phyloP scores from a whole-genome alignment of 1,284 basidiomycete genomes.

The Microbotryum violaceum region DNA sequence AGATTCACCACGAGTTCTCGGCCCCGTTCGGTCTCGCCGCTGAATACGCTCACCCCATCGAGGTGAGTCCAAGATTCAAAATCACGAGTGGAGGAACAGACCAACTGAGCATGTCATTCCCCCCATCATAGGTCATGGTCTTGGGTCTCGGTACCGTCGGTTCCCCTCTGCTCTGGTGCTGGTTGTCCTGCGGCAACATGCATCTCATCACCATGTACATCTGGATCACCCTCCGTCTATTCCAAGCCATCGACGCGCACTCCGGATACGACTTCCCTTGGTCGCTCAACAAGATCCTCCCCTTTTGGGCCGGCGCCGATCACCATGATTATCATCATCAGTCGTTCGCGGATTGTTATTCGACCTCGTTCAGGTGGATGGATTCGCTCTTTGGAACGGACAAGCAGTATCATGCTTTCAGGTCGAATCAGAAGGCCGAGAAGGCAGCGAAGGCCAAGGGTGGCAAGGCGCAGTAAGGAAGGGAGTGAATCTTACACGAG shows the following conservation, averaged over 20 bases:
- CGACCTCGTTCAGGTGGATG: constrained; percentile 33
- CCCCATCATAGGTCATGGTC: neutral
- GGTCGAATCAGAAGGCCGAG: constrained; percentile 19
- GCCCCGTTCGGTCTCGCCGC: constrained; percentile 96
- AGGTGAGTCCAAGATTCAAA: constrained; percentile 48
- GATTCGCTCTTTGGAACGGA: constrained; percentile 36
- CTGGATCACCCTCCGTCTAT: constrained; percentile 88
- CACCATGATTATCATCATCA: constrained; percentile 49
- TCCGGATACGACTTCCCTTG: constrained; percentile 92
- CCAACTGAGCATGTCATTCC: neutral
- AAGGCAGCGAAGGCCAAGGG: constrained; percentile 11
- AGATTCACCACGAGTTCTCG: constrained; percentile 81
- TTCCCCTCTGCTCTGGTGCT: constrained; percentile 75
- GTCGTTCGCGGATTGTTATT: constrained; percentile 35
- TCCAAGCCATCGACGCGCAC: constrained; percentile 97
- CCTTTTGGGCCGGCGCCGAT: constrained; percentile 98
- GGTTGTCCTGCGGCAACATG: constrained; percentile 54
- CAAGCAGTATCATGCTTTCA: constrained; percentile 33
- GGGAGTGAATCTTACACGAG: neutral
- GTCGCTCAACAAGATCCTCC: constrained; percentile 89
- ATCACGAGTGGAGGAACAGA: no score
- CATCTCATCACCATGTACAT: constrained; percentile 81
- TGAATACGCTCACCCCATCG: constrained; percentile 61
- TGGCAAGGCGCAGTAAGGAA: constrained; percentile 19
- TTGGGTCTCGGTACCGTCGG: constrained; percentile 30